A percentile compares a stretch with the other conserved stretches of the same genome.
phyloP scores from a whole-genome alignment of 352 stramenopile genomes.

The Blastocystis sp. region DNA sequence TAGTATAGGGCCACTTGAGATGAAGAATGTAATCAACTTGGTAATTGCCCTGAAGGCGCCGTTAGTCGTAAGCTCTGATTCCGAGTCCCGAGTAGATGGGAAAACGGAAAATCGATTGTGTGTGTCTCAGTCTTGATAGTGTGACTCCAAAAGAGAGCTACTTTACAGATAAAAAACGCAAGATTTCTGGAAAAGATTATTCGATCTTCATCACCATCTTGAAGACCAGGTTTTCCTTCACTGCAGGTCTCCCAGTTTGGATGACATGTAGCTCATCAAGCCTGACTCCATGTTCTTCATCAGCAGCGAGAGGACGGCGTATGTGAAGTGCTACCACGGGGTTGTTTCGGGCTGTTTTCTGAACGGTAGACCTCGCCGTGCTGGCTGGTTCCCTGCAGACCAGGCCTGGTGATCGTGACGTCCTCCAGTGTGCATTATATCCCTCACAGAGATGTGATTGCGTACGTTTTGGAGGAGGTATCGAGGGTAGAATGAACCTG shows the following conservation, averaged over 20 bases:
- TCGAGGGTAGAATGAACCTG: conserved; percentile 55
- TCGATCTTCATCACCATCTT: conserved; percentile 52
- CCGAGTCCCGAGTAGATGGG: neutral
- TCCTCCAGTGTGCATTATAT: conserved; percentile 11
- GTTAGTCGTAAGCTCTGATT: neutral
- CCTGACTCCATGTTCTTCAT: conserved; percentile 23
- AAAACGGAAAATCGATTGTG: neutral
- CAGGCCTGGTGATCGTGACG: neutral
- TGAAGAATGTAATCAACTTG: conserved; percentile 24
- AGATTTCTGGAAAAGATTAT: conserved; percentile 14
- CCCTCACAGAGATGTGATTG: conserved; percentile 4
- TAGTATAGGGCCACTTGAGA: neutral
- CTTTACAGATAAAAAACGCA: conserved; percentile 45
- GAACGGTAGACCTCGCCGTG: neutral
- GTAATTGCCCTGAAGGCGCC: conserved; percentile 22
- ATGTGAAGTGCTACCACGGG: conserved; percentile 38
- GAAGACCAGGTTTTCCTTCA: conserved; percentile 10
- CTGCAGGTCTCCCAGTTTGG: neutral
- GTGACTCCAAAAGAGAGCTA: neutral
- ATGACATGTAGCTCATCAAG: neutral
- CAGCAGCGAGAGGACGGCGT: neutral
- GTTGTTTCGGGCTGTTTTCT: neutral
- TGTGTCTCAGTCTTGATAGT: conserved; percentile 19
- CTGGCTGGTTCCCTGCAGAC: neutral
- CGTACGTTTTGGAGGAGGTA: neutral